Evolutionary conservation across 768 basidiomycete genomes (phyloP), one percentile per base, ranked within the genome.

Genomic region (Macrolepiota fuliginosa): DNA sequence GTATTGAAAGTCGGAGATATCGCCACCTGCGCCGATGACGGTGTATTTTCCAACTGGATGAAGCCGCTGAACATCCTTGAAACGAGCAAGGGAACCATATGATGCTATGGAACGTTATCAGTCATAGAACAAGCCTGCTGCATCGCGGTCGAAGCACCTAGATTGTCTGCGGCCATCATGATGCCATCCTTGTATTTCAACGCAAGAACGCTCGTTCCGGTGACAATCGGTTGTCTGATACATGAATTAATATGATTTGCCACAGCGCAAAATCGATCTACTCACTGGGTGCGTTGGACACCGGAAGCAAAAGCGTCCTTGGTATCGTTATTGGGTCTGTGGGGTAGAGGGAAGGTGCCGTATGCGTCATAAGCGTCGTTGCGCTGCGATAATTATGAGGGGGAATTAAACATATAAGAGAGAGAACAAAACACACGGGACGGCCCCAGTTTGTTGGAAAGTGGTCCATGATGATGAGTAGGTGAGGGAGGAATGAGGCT

Each of bases 1-100:
- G 74, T 92, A 89, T 73, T 99, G 97, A 76, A 94, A 98, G 77
- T 99, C 97, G 68, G 91, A 91, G 89, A 99, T 92, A 79, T 99
- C 97, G 27, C 97, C 97, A 15, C 93, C 87, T 2, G 92, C 96
- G 22, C 93, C 97, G 67, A 99, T 80, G 63, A 96, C 82, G 47
- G 95, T 96, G 75, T 88, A 85, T 39, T 83, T 76, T 7, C 96
- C 95, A 36, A 97, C 87, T 3, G 90, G 74, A 69, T 92, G 88
- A 27, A 99, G 84, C 73, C 97, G 92, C 66, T 90, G 85, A 61
- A 98, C 80, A 70, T 96, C 94, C 80, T 93, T 94, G 86, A 97
- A 97, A 36, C 96, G 89, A 1, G 97, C 95, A 54, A 98, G 88
- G 6, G 96, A 98, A 63, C 97, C 96, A 69, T 98, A 98, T 0